Conservation (phyloP, 2,329 filamentous ascomycete genomes). For the Aspergillus sp. region DNA sequence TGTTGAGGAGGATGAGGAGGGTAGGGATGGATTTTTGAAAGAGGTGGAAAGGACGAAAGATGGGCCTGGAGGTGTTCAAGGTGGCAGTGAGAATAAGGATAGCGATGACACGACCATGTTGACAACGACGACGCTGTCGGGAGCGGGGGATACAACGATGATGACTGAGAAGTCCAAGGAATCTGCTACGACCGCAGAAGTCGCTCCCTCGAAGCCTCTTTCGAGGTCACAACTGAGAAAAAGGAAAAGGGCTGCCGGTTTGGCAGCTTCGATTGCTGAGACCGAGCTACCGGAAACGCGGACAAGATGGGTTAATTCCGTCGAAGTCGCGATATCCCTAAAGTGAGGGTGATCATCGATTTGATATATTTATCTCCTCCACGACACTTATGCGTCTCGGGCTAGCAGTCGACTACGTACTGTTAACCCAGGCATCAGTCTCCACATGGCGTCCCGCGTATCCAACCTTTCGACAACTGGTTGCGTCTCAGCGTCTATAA, state of each 20-base stretch:
- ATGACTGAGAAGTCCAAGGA: constrained; percentile 1
- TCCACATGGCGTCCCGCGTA: neutral
- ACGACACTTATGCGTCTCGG: neutral
- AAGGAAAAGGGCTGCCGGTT: constrained; percentile 25
- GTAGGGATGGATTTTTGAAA: constrained; percentile 25
- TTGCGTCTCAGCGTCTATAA: no score
- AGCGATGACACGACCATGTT: constrained; percentile 12
- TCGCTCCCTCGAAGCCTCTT: neutral
- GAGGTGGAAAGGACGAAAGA: constrained; percentile 22
- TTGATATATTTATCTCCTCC: neutral
- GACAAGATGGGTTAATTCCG: constrained; percentile 49
- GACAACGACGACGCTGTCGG: neutral
- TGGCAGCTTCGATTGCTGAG: constrained; percentile 29
- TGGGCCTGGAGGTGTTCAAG: constrained; percentile 15
- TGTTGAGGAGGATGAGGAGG: constrained; percentile 47
- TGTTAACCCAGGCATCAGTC: neutral
- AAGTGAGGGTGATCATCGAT: constrained; percentile 29
- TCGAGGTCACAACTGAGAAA: constrained; percentile 29
- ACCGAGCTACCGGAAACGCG: constrained; percentile 45
- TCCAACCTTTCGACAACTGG: no score
- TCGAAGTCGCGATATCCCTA: constrained; percentile 45
- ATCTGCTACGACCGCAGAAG: neutral
- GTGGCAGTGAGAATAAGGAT: constrained; percentile 4
- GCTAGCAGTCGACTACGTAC: neutral
- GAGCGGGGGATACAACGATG: constrained; percentile 3